Base-by-base conservation (phyloP, 345 rosid genomes). In the Erucastrum elatum region DNA sequence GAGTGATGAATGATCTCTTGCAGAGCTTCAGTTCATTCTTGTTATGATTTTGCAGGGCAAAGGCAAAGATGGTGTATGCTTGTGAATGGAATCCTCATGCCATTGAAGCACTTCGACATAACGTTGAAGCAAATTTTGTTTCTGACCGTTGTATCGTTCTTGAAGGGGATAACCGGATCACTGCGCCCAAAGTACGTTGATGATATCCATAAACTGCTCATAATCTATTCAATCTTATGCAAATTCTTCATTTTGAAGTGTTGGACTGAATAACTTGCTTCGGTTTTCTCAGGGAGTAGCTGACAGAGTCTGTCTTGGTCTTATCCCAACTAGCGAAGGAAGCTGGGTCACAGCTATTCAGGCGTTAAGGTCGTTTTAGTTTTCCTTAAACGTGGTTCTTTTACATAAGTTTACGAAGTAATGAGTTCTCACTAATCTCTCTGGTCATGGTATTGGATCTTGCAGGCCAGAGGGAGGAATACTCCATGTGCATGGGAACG, bases 71-170 rank as follows among this genome's bases (percentile, higher is more conserved):
- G 64, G 97, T 90, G 51, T 92, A 87, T 88, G 94, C 98, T 81
- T 90, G 97, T 80, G 98, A 94, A 80, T 92, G 98, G 98, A 94
- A 94, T 83, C 91, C 86, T 21, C 89, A 87, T 86, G 97, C 97
- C 64, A 78, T 90, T 75, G 92, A 88, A 84, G 98, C 98, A 0
- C 94, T 94, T 53, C 80, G 80, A 65, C 86, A 60, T 56, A 94
- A 92, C 70, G 86, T 94, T 62, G 84, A 80, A 72, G 87, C 84
- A 79, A 94, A 94, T 84, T 85, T 82, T 27, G 97, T 92, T 34
- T 81, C 87, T 78, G 95, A 88, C 82, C 90, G 80, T 66, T 94
- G 98, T 81, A 69, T 92, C 53, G 70, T 92, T 51, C 87, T 90
- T 77, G 97, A 89, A 87, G 98, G 98, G 49, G 98, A 94, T 82